phyloP scores from a whole-genome alignment of 2,329 filamentous ascomycete species.

The Colletotrichum truncatum region DNA sequence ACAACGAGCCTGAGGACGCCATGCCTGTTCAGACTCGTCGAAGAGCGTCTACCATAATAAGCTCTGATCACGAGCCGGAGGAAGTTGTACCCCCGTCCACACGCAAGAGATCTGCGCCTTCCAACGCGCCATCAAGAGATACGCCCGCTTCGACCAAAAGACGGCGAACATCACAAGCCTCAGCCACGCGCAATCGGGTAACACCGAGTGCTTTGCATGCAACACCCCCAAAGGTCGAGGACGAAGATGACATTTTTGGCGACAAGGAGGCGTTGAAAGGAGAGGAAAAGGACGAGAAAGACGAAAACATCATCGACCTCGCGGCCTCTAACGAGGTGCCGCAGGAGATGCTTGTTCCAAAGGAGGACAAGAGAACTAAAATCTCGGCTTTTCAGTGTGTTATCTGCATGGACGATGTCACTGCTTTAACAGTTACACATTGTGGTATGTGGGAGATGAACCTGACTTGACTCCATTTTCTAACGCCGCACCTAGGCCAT shows the following conservation, averaged over 20 bases:
- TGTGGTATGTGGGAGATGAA: conserved; percentile 62
- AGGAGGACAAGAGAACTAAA: conserved; percentile 59
- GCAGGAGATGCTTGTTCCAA: conserved; percentile 51
- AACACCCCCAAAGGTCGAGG: not conserved
- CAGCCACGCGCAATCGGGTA: conserved; percentile 25
- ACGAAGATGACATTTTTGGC: conserved; percentile 40
- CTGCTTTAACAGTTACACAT: conserved; percentile 68
- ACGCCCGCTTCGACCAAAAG: conserved; percentile 15
- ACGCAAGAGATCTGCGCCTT: conserved; percentile 27
- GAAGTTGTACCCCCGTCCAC: not conserved
- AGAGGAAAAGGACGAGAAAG: conserved; percentile 36
- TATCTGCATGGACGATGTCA: conserved; percentile 73
- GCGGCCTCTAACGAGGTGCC: conserved; percentile 54
- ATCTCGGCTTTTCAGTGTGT: conserved; percentile 69
- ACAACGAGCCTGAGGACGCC: conserved; percentile 26
- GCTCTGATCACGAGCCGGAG: conserved; percentile 28
- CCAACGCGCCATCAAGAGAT: conserved; percentile 7
- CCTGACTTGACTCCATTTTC: not conserved
- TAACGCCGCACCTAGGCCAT: conserved; percentile 56
- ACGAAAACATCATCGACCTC: conserved; percentile 48
- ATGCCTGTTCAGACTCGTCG: conserved; percentile 31
- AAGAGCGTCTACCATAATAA: conserved; percentile 22
- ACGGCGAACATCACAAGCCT: conserved; percentile 26
- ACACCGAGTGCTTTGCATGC: conserved; percentile 37
- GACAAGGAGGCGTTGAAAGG: conserved; percentile 27